phyloP scores from a whole-genome alignment of 495 filamentous ascomycete species.

The Penicillium psychrofluorescens region DNA sequence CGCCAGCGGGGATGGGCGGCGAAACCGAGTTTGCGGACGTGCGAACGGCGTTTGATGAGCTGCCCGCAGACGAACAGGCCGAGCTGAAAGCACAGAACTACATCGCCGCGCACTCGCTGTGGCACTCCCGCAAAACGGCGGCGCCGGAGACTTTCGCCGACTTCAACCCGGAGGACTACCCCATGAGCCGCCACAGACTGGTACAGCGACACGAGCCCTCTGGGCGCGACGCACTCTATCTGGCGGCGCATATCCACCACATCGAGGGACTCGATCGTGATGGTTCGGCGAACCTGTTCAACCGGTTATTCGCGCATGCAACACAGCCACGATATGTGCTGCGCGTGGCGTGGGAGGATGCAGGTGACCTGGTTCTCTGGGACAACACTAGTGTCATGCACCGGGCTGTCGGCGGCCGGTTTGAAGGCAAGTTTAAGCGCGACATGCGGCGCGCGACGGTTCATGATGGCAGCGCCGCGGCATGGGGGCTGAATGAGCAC shows the following conservation, averaged over 20 bases:
- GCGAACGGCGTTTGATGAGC: constrained; percentile 45
- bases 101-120: constrained; percentile 47
- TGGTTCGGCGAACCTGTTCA: constrained; percentile 30
- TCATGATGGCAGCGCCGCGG: constrained; percentile 26
- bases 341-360: constrained; percentile 39
- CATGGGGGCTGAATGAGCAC: constrained; percentile 37
- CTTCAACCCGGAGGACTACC: constrained; percentile 31
- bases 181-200: constrained; percentile 44
- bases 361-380: constrained; percentile 51
- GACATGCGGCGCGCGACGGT: constrained; percentile 52
- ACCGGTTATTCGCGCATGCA: constrained; percentile 36
- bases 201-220: constrained; percentile 46
- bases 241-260: constrained; percentile 49
- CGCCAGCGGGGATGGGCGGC: constrained; percentile 43
- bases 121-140: constrained; percentile 46
- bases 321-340: constrained; percentile 43
- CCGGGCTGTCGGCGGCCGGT: constrained; percentile 41
- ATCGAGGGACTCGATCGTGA: constrained; percentile 39
- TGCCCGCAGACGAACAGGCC: constrained; percentile 29
- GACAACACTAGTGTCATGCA: constrained; percentile 54
- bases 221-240: constrained; percentile 46
- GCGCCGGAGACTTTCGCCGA: constrained; percentile 44
- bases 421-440: constrained; percentile 40
- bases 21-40: constrained; percentile 54
- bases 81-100: constrained; percentile 38